Evolutionary conservation across 1,284 basidiomycete species (phyloP).

Genomic region (Ceratobasidium sp.): DNA sequence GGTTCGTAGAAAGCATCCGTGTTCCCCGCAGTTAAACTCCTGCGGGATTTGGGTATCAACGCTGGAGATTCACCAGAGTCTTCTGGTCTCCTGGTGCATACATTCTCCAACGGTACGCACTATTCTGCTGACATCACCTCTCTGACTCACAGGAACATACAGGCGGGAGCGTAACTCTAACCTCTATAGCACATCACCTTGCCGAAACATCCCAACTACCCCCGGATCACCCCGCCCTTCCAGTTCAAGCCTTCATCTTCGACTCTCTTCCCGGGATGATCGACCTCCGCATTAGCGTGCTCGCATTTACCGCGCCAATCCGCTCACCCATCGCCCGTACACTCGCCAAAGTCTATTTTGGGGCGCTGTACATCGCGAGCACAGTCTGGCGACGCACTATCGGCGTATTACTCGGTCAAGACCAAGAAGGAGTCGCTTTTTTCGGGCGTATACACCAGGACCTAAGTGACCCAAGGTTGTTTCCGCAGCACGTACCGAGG

Average conservation of each 20-base stretch:
- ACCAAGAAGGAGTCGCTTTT: not conserved
- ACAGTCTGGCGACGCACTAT: not conserved
- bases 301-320: slow-evolving; percentile 18
- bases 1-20: not conserved
- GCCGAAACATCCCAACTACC: not conserved
- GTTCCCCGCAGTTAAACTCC: not conserved
- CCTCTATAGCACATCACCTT: not conserved
- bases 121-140: not conserved
- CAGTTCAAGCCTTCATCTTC: slow-evolving; percentile 4
- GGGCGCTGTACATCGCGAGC: not conserved
- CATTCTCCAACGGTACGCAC: slow-evolving; percentile 3
- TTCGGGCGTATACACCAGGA: not conserved
- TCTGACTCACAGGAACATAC: not conserved
- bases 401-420: not conserved
- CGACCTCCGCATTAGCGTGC: not conserved
- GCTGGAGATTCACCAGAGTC: not conserved
- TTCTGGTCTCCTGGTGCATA: slow-evolving; percentile 6
- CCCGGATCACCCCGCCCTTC: not conserved
- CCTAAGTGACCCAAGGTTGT: not conserved
- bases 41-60: not conserved
- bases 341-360: not conserved
- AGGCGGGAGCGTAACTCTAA: slow-evolving; percentile 3
- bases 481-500: slow-evolving; percentile 4
- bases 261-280: slow-evolving; percentile 7
- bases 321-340: not conserved